phyloP scores from a whole-genome alignment of 2,329 filamentous ascomycete genomes.

The Mollisia scopiformis region DNA sequence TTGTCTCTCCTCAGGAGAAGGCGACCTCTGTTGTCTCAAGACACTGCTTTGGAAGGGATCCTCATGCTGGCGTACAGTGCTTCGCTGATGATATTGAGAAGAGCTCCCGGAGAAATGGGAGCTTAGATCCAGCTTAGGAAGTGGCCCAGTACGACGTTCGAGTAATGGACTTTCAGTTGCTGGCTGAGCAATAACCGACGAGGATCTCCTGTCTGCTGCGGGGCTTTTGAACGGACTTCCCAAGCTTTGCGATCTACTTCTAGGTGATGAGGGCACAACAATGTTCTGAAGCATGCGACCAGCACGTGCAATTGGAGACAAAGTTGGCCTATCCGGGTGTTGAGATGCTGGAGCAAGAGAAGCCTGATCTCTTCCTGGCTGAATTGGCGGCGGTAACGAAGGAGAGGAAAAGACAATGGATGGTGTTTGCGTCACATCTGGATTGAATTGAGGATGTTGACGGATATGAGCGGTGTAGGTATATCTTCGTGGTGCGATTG shows the following conservation, averaged over 20 bases:
- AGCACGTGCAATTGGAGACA: constrained; percentile 35
- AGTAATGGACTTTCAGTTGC: constrained; percentile 11
- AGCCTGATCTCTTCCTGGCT: constrained; percentile 19
- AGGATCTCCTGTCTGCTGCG: constrained; percentile 26
- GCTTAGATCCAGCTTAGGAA: constrained; percentile 28
- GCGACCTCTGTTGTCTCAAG: constrained; percentile 13
- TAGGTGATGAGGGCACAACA: constrained; percentile 33
- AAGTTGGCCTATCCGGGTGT: constrained; percentile 21
- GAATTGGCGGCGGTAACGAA: constrained; percentile 34
- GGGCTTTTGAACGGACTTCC: constrained; percentile 40
- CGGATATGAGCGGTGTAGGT: constrained; percentile 35
- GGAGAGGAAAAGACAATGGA: constrained; percentile 39
- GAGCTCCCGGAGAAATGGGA: constrained; percentile 20
- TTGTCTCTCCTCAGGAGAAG: constrained; percentile 27
- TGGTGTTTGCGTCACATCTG: constrained; percentile 32
- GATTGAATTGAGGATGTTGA: constrained; percentile 29
- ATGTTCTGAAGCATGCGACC: constrained; percentile 39
- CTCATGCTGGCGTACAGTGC: constrained; percentile 23
- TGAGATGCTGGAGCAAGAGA: constrained; percentile 11
- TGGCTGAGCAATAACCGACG: constrained; percentile 24
- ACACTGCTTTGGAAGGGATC: constrained; percentile 30
- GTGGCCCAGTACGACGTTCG: constrained; percentile 20
- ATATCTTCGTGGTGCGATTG: constrained; percentile 32
- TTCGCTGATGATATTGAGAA: constrained; percentile 14
- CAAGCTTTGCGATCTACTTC: constrained; percentile 36